Evolutionary conservation across 148 eudicot species (phyloP).

Genomic region (Camellia japonica): DNA sequence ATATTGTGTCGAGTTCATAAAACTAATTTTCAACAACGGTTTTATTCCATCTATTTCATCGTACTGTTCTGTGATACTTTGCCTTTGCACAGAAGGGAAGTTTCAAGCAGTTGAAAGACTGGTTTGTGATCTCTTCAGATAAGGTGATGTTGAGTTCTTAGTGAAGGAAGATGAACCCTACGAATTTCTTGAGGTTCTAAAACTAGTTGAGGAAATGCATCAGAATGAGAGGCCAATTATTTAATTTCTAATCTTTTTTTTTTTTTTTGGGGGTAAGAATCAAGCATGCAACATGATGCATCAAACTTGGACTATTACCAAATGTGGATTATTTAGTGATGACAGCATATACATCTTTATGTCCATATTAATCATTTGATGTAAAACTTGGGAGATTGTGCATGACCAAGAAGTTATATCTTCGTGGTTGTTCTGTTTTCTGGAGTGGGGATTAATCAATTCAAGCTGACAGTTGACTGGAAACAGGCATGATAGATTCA

Average conservation of each 20-base stretch:
- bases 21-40: constrained; percentile 15
- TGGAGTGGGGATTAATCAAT: too few relatives aligned
- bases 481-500: neutral
- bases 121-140: neutral
- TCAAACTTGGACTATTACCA: neutral
- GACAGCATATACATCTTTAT: too few relatives aligned
- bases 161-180: neutral
- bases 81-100: too few relatives aligned
- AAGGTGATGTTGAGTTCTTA: neutral
- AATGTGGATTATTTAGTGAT: neutral
- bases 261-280: neutral
- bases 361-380: neutral
- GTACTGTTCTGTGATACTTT: neutral
- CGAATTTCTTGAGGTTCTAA: constrained; percentile 11
- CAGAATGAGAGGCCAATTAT: constrained; percentile 20
- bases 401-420: neutral
- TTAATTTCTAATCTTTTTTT: neutral
- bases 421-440: neutral
- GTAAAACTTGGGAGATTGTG: neutral
- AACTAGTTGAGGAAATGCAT: constrained; percentile 17
- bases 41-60: constrained; percentile 11
- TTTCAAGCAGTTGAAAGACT: too few relatives aligned
- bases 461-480: neutral
- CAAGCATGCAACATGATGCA: neutral
- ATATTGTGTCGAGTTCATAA: constrained; percentile 16